A percentile compares a stretch with the other conserved stretches of the same genome.
phyloP scores from a whole-genome alignment of 192 early-diverging fungal genomes.

The Dissophora globulifera region DNA sequence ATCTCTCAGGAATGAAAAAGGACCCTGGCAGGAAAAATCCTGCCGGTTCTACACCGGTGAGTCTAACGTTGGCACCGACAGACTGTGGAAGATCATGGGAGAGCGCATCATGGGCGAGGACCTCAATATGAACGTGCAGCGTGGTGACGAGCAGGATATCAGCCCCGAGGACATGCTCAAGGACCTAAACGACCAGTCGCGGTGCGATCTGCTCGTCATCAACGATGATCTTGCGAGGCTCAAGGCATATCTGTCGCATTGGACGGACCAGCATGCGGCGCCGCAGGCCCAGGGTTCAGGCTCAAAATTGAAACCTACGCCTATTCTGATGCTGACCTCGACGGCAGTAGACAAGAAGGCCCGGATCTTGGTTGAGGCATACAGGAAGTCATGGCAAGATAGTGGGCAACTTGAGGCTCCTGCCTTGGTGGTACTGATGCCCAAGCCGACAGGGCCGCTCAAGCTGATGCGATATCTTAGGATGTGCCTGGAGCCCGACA shows the following conservation, averaged over 20 bases:
- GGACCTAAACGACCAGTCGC: constrained; percentile 9
- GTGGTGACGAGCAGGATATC: constrained; percentile 23
- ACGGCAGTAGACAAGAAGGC: constrained; percentile 23
- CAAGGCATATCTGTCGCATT: constrained; percentile 13
- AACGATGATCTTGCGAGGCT: constrained; percentile 29
- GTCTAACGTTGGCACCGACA: constrained; percentile 6
- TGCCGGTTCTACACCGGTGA: constrained; percentile 22
- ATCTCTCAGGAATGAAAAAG: constrained; percentile 13
- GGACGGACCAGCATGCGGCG: background rate
- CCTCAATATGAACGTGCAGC: constrained; percentile 22
- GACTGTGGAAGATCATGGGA: constrained; percentile 24
- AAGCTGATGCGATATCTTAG: constrained; percentile 28
- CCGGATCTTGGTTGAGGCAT: constrained; percentile 17
- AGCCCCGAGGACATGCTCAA: constrained; percentile 21
- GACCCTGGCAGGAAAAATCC: constrained; percentile 17
- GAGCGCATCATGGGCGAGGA: constrained; percentile 27
- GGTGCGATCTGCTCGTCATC: constrained; percentile 22
- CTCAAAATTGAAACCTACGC: background rate
- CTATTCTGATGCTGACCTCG: constrained; percentile 42
- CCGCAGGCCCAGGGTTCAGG: background rate
- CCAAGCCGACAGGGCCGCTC: constrained; percentile 41
- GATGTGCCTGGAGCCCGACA: constrained; percentile 11
- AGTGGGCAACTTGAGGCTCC: background rate
- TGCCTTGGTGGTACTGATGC: constrained; percentile 31
- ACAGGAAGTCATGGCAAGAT: constrained; percentile 3